These are phyloP conservation scores for Penicillium sp. DNA, from an alignment of 2,329 filamentous ascomycete species.

Conservation along the genomic window DNA sequence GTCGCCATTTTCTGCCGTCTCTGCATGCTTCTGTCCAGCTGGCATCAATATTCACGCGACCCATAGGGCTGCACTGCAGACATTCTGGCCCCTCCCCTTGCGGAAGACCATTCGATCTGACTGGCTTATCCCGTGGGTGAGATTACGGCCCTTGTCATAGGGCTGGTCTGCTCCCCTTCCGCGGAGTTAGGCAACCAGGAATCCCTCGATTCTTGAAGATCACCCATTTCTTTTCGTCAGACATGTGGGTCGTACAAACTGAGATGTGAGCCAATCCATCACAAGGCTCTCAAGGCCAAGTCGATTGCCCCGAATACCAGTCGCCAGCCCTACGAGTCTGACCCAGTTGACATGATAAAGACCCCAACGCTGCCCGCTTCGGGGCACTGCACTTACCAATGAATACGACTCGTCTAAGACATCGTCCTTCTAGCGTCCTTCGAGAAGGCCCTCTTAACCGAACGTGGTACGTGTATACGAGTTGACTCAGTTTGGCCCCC, in stretches of 20 bases:
- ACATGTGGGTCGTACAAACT: constrained; percentile 6
- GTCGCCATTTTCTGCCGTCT: constrained; percentile 2
- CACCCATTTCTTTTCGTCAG: background rate
- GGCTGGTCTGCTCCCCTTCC: constrained; percentile 1
- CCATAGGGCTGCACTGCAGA: constrained; percentile 3
- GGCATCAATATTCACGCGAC: background rate
- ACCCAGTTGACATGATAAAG: background rate
- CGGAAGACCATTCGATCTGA: background rate
- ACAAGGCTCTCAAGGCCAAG: constrained; percentile 1
- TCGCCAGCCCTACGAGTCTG: background rate
- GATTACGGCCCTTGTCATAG: background rate
- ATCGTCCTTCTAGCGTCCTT: constrained; percentile 30
- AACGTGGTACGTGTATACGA: background rate
- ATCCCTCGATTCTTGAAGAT: background rate
- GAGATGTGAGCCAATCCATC: constrained; percentile 3
- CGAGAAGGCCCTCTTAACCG: constrained; percentile 25
- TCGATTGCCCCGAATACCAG: constrained; percentile 6
- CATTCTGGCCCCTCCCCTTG: background rate
- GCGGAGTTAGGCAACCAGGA: constrained; percentile 14
- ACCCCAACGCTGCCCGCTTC: background rate
- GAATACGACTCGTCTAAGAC: constrained; percentile 2
- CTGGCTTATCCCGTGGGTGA: background rate
- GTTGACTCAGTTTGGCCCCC: constrained; percentile 9
- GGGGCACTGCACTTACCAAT: constrained; percentile 12
- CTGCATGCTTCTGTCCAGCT: constrained; percentile 3